phyloP scores from a whole-genome alignment of 139 green algal genomes.

The Coelastrella sp. region DNA sequence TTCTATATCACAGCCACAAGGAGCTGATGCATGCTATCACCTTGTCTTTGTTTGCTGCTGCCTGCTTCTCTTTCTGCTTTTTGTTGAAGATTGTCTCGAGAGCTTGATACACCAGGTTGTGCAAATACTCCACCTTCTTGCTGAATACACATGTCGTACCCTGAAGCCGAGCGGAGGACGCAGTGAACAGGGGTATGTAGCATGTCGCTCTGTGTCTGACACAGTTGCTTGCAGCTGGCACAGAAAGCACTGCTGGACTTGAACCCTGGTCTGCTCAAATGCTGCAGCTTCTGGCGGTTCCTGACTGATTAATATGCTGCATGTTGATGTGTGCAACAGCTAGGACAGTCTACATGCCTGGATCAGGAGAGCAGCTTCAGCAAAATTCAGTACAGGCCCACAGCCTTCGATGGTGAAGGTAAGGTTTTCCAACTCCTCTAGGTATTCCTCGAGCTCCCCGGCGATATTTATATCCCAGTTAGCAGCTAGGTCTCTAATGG shows the following conservation, averaged over 20 bases:
- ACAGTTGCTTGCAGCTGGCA: too few relatives aligned
- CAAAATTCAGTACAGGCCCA: constrained; percentile 82
- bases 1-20: too few relatives aligned
- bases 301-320: too few relatives aligned
- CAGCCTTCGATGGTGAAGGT: constrained; percentile 80
- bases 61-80: constrained; percentile 32
- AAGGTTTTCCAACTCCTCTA: constrained; percentile 81
- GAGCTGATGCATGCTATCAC: not conserved
- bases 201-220: not conserved
- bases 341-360: not conserved
- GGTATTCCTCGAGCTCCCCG: constrained; percentile 89
- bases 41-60: constrained; percentile 42
- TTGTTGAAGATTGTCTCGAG: constrained; percentile 59
- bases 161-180: constrained; percentile 50
- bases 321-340: too few relatives aligned
- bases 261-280: too few relatives aligned
- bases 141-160: constrained; percentile 87
- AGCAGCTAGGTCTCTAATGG: constrained; percentile 85
- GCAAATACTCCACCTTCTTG: constrained; percentile 93
- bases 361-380: constrained; percentile 79
- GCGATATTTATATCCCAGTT: constrained; percentile 93
- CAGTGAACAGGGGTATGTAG: not conserved
- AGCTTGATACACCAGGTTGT: constrained; percentile 84
- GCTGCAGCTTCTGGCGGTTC: too few relatives aligned
- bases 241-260: too few relatives aligned